Evolutionary conservation across 352 stramenopile genomes (phyloP), one percentile per base, ranked within the genome.

Genomic region (Pythium utonaiense): DNA sequence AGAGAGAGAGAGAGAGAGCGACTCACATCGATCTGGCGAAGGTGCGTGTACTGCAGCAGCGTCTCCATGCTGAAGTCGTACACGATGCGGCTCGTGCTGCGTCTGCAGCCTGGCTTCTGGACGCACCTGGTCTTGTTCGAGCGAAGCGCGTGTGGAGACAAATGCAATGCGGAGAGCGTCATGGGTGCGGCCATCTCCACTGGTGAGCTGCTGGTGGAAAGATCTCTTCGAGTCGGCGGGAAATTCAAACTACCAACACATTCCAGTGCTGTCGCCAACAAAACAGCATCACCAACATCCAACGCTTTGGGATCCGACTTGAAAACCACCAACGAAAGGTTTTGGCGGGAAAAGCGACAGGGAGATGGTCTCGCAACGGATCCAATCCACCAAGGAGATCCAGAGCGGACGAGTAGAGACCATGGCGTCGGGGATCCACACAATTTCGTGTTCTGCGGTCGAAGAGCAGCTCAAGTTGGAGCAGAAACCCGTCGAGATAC

Each of bases 1-100:
- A 45, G 74, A 86, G 53, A 77, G 79, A 70, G 87, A 88, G 60
- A 89, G 74, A 6, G 80, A 88, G 72, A 41, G 22, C 12, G 34
- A 50, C 49, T n/a, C 22, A 77, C 70, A 41, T 86, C 64, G 19
- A 86, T 74, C 67, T 89, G 79, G 21, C 77, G 75, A 30, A 77
- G 58, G 54, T 74, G 47, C 14, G 72, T 72, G 57, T 75, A 80
- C 22, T 66, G 44, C 13, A 55, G 14, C 8, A 88, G 73, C 21
- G 54, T 73, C 44, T 79, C 55, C 19, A 77, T 16, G 25, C 67
- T 34, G 41, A 86, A 86, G 52, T 84, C 67, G 45, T 68, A 86
- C 13, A 80, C 70, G 51, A 69, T 40, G 28, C 76, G 79, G 40
- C 77, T 83, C 60, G 75, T 81, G 55, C 8, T 5, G 19, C 21